Percentiles rank a stretch among this genome's conserved stretches.
These are phyloP conservation scores for Boletus rubroflammeus DNA, from an alignment of 768 basidiomycete genomes.

Conservation along the genomic window DNA sequence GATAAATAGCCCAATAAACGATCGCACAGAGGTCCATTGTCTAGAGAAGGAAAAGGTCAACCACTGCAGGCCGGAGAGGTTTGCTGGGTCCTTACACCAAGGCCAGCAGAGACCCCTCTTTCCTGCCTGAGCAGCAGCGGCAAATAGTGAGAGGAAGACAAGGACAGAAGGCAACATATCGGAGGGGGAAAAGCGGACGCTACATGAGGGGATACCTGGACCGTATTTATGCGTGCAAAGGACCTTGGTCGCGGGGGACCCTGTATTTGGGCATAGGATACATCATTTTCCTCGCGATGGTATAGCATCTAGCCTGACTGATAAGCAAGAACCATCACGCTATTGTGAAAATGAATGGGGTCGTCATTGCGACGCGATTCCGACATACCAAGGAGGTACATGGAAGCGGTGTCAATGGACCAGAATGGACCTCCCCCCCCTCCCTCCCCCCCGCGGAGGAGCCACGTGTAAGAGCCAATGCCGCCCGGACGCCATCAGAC, in stretches of 20 bases:
- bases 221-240: background rate
- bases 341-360: background rate
- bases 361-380: background rate
- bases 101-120: conserved; percentile 39
- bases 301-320: background rate
- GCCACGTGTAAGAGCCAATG: background rate
- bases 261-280: background rate
- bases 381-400: background rate
- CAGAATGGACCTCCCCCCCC: background rate
- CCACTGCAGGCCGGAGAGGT: background rate
- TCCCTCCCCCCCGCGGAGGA: background rate
- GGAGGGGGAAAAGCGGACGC: background rate
- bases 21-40: conserved; percentile 30
- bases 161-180: conserved; percentile 20
- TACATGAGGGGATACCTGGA: background rate
- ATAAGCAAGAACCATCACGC: background rate
- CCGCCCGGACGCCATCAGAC: background rate
- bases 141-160: conserved; percentile 15
- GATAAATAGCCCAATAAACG: background rate
- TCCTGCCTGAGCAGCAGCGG: conserved; percentile 27
- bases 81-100: conserved; percentile 23
- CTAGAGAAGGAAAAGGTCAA: conserved; percentile 14
- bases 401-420: conserved; percentile 2
- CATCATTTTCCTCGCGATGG: background rate
- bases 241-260: background rate